phyloP scores from a whole-genome alignment of 2,329 filamentous ascomycete species.

The Colletotrichum navitas region DNA sequence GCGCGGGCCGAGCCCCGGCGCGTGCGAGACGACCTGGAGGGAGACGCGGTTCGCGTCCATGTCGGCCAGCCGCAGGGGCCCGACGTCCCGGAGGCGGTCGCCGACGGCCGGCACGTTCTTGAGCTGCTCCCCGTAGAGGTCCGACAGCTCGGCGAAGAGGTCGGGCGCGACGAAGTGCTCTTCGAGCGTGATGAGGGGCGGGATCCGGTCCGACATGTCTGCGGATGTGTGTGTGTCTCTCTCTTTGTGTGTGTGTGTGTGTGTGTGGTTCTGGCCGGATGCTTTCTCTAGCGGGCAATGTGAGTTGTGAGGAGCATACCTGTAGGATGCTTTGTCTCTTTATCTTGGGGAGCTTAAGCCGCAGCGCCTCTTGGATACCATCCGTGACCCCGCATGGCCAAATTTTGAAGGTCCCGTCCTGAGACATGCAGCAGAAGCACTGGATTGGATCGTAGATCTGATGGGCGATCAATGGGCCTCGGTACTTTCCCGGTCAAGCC shows the following conservation, averaged over 20 bases:
- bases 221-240: background rate
- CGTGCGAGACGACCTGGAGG: slow-evolving; percentile 41
- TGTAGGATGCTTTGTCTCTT: background rate
- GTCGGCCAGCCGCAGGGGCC: slow-evolving; percentile 44
- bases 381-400: background rate
- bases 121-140: slow-evolving; percentile 44
- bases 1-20: slow-evolving; percentile 27
- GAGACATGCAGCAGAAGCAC: background rate
- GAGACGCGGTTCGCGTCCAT: slow-evolving; percentile 46
- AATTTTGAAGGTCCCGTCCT: background rate
- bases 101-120: slow-evolving; percentile 43
- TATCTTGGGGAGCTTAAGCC: background rate
- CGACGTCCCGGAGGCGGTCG: slow-evolving; percentile 46
- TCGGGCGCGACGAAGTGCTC: slow-evolving; percentile 53
- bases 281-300: background rate
- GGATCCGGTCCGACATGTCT: slow-evolving; percentile 27
- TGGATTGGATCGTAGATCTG: background rate
- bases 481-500: background rate
- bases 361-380: background rate
- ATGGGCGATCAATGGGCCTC: background rate
- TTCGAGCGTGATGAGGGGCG: slow-evolving; percentile 56
- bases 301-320: background rate
- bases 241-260: background rate
- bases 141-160: slow-evolving; percentile 37
- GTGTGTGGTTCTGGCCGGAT: background rate